These are phyloP conservation scores for Gracilaria caudata DNA, from an alignment of 23 red algal species.

Conservation along the genomic window DNA sequence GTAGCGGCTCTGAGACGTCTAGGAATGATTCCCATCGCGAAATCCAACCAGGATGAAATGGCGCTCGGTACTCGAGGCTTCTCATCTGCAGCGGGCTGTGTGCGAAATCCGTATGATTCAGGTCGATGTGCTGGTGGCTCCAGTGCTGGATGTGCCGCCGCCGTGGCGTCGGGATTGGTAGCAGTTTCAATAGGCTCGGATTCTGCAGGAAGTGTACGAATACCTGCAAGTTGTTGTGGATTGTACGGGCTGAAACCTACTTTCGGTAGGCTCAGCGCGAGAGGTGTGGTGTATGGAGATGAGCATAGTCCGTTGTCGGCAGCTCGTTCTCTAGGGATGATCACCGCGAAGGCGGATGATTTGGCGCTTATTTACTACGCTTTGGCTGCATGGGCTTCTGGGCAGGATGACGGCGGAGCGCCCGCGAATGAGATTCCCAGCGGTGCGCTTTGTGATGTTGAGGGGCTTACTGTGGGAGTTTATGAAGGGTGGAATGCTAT, in stretches of 20 bases:
- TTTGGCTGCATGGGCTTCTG: constrained; percentile 18
- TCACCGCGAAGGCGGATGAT: constrained; percentile 25
- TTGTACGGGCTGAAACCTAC: constrained; percentile 80
- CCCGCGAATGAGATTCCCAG: neutral
- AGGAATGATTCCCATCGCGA: constrained; percentile 68
- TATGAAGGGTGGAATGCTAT: constrained; percentile 11
- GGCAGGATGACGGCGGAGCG: neutral
- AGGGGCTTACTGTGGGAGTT: constrained; percentile 2
- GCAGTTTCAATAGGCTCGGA: constrained; percentile 71
- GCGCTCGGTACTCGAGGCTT: constrained; percentile 57
- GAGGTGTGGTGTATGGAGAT: constrained; percentile 35
- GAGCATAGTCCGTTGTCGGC: neutral
- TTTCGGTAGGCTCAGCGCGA: constrained; percentile 26
- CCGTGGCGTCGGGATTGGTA: constrained; percentile 69
- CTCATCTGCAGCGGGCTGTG: constrained; percentile 15
- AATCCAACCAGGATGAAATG: constrained; percentile 77
- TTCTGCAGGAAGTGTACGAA: constrained; percentile 78
- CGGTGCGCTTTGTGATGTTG: neutral
- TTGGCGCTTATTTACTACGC: constrained; percentile 11
- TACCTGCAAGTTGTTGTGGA: constrained; percentile 69
- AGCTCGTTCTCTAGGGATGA: neutral
- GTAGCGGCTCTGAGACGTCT: constrained; percentile 32
- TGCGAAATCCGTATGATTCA: constrained; percentile 39
- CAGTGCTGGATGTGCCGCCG: constrained; percentile 67
- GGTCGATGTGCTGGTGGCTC: constrained; percentile 71